These are phyloP conservation scores for Rhynchosporium secalis DNA, from an alignment of 2,329 filamentous ascomycete species.

Conservation along the genomic window DNA sequence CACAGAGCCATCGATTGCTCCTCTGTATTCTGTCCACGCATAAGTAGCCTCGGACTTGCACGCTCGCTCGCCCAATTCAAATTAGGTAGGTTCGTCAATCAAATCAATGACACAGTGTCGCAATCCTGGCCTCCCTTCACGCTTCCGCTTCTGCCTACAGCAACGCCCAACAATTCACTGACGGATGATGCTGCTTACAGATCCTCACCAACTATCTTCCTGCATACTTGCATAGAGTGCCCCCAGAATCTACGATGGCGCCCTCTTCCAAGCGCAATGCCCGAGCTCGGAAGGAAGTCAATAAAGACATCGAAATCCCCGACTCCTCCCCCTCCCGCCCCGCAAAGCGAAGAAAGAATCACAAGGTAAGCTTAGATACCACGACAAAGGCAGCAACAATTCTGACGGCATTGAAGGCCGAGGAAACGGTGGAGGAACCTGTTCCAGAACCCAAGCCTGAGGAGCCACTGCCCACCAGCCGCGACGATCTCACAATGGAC, in stretches of 20 bases:
- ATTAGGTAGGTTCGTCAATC: slow-evolving; percentile 16
- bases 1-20: slow-evolving; percentile 23
- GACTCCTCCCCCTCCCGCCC: slow-evolving; percentile 60
- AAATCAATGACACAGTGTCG: slow-evolving; percentile 30
- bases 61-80: neutral
- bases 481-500: slow-evolving; percentile 41
- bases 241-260: slow-evolving; percentile 40
- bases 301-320: slow-evolving; percentile 34
- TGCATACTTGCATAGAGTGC: neutral
- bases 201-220: neutral
- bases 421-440: slow-evolving; percentile 42
- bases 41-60: slow-evolving; percentile 7
- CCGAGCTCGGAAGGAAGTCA: slow-evolving; percentile 41
- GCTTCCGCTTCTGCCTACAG: slow-evolving; percentile 17
- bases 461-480: slow-evolving; percentile 45
- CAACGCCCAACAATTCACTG: slow-evolving; percentile 6
- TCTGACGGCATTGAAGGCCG: slow-evolving; percentile 20
- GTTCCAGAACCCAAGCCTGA: slow-evolving; percentile 19
- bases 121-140: slow-evolving; percentile 20
- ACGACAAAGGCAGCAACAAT: neutral
- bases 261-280: slow-evolving; percentile 43
- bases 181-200: slow-evolving; percentile 8
- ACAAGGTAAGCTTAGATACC: slow-evolving; percentile 49
- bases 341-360: slow-evolving; percentile 65
- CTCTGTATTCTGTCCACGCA: slow-evolving; percentile 4